phyloP scores from a whole-genome alignment of 768 basidiomycete species.

The Rhodotorula diobovata region DNA sequence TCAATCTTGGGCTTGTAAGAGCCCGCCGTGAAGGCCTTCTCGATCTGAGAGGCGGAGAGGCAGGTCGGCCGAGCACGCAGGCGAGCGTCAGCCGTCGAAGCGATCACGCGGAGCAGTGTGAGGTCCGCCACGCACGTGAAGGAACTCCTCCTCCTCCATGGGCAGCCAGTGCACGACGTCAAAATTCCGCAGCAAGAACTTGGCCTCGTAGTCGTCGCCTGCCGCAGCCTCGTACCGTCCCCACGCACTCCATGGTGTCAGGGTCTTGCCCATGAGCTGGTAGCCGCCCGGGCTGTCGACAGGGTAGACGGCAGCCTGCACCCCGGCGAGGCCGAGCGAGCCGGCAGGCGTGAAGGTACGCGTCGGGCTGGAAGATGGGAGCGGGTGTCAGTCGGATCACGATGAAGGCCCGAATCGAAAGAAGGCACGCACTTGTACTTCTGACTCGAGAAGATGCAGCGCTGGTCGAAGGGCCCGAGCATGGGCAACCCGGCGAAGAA shows the following conservation, averaged over 20 bases:
- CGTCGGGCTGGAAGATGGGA: constrained; percentile 50
- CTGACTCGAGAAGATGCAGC: constrained; percentile 60
- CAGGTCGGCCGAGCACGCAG: not conserved
- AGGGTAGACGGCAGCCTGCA: constrained; percentile 63
- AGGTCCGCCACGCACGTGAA: constrained; percentile 48
- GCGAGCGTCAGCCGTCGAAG: not conserved
- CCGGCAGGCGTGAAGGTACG: constrained; percentile 66
- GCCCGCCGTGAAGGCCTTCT: constrained; percentile 40
- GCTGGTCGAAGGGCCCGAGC: constrained; percentile 55
- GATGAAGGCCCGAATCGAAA: too few relatives aligned
- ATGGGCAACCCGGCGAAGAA: constrained; percentile 3
- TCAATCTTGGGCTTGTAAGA: constrained; percentile 52
- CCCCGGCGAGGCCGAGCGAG: constrained; percentile 66
- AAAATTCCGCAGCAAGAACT: constrained; percentile 62
- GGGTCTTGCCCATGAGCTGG: constrained; percentile 60
- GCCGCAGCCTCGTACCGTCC: constrained; percentile 50
- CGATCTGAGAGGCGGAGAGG: not conserved
- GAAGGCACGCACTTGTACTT: constrained; percentile 58
- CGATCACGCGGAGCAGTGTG: not conserved
- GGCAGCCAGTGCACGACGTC: constrained; percentile 52
- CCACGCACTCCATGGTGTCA: constrained; percentile 66
- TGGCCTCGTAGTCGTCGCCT: constrained; percentile 52
- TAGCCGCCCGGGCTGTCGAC: constrained; percentile 56
- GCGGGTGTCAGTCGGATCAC: not conserved
- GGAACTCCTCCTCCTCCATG: constrained; percentile 54